Evolutionary conservation across 345 rosid species (phyloP).

Genomic region (Nephelium lappaceum): DNA sequence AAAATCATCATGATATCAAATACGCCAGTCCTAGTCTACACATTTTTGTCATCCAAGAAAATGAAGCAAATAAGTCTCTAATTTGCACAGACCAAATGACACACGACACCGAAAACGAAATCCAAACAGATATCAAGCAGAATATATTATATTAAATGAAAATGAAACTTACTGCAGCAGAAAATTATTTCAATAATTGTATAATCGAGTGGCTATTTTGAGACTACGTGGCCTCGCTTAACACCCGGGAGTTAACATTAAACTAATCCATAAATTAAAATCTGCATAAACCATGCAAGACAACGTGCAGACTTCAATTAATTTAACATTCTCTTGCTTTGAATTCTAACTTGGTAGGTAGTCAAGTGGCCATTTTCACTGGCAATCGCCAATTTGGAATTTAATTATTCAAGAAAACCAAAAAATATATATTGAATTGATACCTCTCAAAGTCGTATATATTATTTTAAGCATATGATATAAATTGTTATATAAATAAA

Average conservation of each 20-base stretch:
- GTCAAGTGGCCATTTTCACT: neutral
- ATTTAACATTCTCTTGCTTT: neutral
- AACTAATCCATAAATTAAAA: neutral
- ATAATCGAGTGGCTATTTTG: too few relatives aligned
- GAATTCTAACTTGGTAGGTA: neutral
- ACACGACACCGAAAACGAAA: too few relatives aligned
- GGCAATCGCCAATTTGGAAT: conserved; percentile 6
- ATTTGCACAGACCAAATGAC: too few relatives aligned
- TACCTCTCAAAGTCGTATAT: neutral
- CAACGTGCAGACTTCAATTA: neutral
- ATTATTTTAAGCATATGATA: neutral
- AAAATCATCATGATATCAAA: too few relatives aligned
- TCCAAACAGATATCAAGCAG: too few relatives aligned
- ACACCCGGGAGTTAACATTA: neutral
- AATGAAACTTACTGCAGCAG: too few relatives aligned
- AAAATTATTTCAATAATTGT: too few relatives aligned
- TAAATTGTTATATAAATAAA: neutral
- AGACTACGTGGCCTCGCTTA: neutral
- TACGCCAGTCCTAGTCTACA: too few relatives aligned
- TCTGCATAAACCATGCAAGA: neutral
- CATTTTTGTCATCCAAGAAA: too few relatives aligned
- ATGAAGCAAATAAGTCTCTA: too few relatives aligned
- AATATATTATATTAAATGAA: too few relatives aligned
- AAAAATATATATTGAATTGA: neutral
- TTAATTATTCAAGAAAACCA: too few relatives aligned